Base-by-base conservation (phyloP, 495 filamentous ascomycete genomes). In the Podospora bellae-mahoneyi region DNA sequence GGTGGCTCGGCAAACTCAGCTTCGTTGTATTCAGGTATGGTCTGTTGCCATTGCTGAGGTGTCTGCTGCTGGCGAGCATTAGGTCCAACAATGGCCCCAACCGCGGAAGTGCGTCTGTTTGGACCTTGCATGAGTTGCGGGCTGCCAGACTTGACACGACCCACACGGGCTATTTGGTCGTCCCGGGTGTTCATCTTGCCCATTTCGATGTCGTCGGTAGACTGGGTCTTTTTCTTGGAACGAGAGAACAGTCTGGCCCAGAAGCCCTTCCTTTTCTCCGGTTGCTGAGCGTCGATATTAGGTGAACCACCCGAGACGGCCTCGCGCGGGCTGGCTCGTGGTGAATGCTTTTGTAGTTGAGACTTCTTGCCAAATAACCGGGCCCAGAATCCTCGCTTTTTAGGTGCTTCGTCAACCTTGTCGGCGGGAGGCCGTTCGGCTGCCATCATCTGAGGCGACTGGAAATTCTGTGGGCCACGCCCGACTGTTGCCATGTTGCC, bases 131-230 rank as follows among this genome's bases (percentile, higher is more conserved):
- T 32, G 20, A 69, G 64, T 32, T 30, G 23, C 4, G 68, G 68
- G n/a, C 68, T 66, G 28, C 68, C 64, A 1, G 68, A 32, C 7
- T 34, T 66, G 20, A 69, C 68, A 48, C 64, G 64, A n/a, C 68
- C 68, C 16, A 66, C 60, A 13, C 67, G 67, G 5, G 7, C 28
- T 19, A 39, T 58, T 18, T 62, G 44, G 1, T 63, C 67, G 3
- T 55, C 5, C 9, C 20, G 61, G 3, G 5, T 23, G 61, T 32
- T 62, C 19, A 66, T 16, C 64, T 64, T 69, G 39, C 64, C 64
- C 57, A 69, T 55, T 18, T 69, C 68, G 20, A 69, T 60, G 55
- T 66, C 68, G 39, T 48, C 39, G 1, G 39, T 48, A 16, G 60
- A 10, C 19, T 9, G 27, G 2, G 15, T 16, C 26, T 62, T 64